Evolutionary conservation across 768 basidiomycete species (phyloP), one percentile per base, ranked within the genome.

Genomic region (Amyloporia xantha): DNA sequence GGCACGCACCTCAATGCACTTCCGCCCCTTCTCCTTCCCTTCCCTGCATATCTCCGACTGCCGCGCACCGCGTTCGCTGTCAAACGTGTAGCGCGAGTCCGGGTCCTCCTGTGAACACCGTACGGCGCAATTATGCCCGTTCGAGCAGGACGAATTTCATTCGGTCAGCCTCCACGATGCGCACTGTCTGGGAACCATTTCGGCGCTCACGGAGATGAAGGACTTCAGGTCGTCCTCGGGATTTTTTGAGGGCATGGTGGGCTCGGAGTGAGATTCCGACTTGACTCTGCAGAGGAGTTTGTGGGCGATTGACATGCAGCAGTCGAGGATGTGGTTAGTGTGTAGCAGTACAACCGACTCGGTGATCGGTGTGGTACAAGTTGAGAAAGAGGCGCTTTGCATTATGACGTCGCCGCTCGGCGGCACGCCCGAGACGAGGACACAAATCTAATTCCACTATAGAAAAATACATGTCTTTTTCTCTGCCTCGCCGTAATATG

Each of bases 41-140:
- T 73, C 68, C 47, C 82, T 71, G 67, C 81, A 86, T 17, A 84
- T 60, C 55, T 82, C 73, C 4, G 81, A 81, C 55, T 75, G 63
- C 10, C 75, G 68, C 46, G 80, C 77, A 52, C 71, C 76, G 35
- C 76, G 71, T 53, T 79, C 76, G 56, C 75, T 78, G 68, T 84
- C 78, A 59, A 86, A 84, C 2, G 77, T 76, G 63, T 84, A 85
- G 28, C 62, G 59, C 41, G 73, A 67, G 25, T 72, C 65, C 6
- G 77, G 79, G 39, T 74, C 67, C 42, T 69, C 67, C 79, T 81
- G 58, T 15, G 24, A 33, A 20, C 19, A n/a, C 23, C 28, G 37
- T 9, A 20, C 44, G 35, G 21, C 45, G 12, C 19, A n/a, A 36
- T 25, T 4, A 15, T 6, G 46, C 5, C 20, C 23, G 30, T 35